Evolutionary conservation across 371 early-diverging fungal species (phyloP), one percentile per base, ranked within the genome.

Genomic region (Saksenaea vasiformis): DNA sequence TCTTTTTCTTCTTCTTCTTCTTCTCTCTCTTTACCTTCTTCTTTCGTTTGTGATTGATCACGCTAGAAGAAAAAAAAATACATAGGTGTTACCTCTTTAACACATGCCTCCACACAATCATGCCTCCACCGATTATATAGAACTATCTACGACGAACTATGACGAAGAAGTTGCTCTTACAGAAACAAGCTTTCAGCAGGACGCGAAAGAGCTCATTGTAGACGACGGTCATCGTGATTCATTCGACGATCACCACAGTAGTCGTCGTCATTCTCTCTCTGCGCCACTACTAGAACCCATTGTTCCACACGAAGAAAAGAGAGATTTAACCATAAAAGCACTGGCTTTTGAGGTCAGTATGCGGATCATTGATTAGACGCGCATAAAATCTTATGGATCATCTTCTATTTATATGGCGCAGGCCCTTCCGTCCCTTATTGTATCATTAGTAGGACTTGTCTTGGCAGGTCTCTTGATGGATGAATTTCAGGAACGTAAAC

Each of bases 391-490:
- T 22, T 22, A 47, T 22, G 22, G n/a, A 22, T n/a, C 17, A 47
- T 47, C n/a, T 47, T 19, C 22, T 47, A 19, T 47, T 47, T 47
- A 22, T 47, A 22, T 47, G 51, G 51, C 22, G 22, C 51, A 93
- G 86, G 90, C 91, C 35, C 70, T 90, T 51, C 91, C 94, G 3
- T 91, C 92, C 5, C 69, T 93, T 15, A 68, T 92, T 24, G 79
- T 92, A 28, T 87, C 91, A 43, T 88, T 91, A 11, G 83, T 84
- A 17, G 93, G 94, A 28, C 74, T 90, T 19, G 85, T 91, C 15
- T 71, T 84, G 56, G 91, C 94, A 28, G 94, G 94, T 0, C 88
- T 86, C 83, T 70, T 92, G 62, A 78, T 93, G 71, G 91, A 92
- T 61, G 71, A 66, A 24, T 86, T 91, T 57, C 89, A 90, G 81